Evolutionary conservation across 768 basidiomycete genomes (phyloP), one percentile per base, ranked within the genome.

Genomic region (Symmetrospora coprosmae): DNA sequence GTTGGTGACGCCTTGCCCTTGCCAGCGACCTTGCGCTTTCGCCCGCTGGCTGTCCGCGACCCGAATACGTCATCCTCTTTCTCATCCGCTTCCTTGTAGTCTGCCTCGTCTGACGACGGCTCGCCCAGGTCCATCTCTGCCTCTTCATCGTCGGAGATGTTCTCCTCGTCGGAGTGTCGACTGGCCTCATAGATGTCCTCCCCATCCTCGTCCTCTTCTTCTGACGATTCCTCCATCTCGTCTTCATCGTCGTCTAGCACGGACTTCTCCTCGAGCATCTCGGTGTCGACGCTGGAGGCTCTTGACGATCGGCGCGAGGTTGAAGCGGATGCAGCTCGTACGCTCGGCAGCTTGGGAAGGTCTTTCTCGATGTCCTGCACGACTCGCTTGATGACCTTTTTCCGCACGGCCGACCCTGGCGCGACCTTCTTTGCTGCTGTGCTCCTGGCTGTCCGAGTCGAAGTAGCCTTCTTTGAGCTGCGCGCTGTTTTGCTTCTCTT

Each of bases 51-150:
- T n/a, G 53, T 41, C 17, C 27, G n/a, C 6, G 60, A 34, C 9
- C 50, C 51, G 30, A 45, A 43, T 14, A 43, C 49, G 25, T 61
- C 60, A 39, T 61, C 60, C 14, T 59, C 60, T 16, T 46, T 50
- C 31, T n/a, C 17, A 35, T 33, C 23, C 30, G 19, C 48, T 5
- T 23, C 23, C 5, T 50, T 27, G 23, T 50, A 11, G 23, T 39
- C 30, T 13, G 7, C 51, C 37, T 21, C 37, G 31, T 39, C 31
- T 19, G 27, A 38, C n/a, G 31, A 28, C 51, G 43, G 25, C 9
- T 11, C 13, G 14, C 13, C 11, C 25, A 25, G 13, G 25, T 46
- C 43, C 11, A 25, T 8, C 14, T 46, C 43, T 16, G 43, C 43
- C 21, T 58, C 33, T 53, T 53, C 51, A 8, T 39, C 51, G 17